Percentiles rank a stretch among this genome's conserved stretches.
Conservation (phyloP, 2,329 filamentous ascomycete species). For the Fusarium praegraminearum region DNA sequence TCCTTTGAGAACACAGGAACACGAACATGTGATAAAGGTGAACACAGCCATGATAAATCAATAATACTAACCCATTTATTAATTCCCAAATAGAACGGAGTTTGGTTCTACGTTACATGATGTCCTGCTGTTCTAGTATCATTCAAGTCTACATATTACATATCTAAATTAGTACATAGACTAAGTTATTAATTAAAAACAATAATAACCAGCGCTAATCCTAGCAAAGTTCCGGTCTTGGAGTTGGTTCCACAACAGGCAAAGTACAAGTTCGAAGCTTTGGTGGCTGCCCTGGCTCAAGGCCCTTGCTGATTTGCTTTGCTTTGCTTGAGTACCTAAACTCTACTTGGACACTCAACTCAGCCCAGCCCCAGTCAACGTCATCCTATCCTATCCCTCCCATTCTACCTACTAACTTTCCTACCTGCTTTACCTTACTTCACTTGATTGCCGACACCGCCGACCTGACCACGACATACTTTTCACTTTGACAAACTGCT, state of each 20-base stretch:
- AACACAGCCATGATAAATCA: background rate
- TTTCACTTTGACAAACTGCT: background rate
- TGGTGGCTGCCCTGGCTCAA: background rate
- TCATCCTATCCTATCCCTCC: slow-evolving; percentile 41
- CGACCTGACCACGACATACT: slow-evolving; percentile 30
- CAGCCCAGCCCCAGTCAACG: slow-evolving; percentile 42
- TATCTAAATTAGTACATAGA: too few species aligned
- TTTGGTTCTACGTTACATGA: background rate
- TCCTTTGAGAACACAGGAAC: background rate
- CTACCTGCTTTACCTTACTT: slow-evolving; percentile 11
- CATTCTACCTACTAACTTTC: slow-evolving; percentile 22
- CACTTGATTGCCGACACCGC: slow-evolving; percentile 31
- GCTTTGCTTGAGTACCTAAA: background rate
- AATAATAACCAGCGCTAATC: slow-evolving; percentile 10
- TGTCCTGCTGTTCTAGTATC: background rate
- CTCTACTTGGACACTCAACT: slow-evolving; percentile 13
- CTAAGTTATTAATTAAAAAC: background rate
- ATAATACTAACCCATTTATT: background rate
- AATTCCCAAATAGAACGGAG: background rate
- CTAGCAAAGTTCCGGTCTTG: background rate
- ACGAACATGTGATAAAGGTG: background rate
- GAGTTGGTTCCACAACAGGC: slow-evolving; percentile 18
- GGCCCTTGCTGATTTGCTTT: background rate
- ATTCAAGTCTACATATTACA: background rate
- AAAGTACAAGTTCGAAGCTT: slow-evolving; percentile 14